A percentile compares a stretch with the other conserved stretches of the same genome.
These are phyloP conservation scores for Lipomyces yamadae DNA, from an alignment of 805 yeast genomes.

Conservation along the genomic window DNA sequence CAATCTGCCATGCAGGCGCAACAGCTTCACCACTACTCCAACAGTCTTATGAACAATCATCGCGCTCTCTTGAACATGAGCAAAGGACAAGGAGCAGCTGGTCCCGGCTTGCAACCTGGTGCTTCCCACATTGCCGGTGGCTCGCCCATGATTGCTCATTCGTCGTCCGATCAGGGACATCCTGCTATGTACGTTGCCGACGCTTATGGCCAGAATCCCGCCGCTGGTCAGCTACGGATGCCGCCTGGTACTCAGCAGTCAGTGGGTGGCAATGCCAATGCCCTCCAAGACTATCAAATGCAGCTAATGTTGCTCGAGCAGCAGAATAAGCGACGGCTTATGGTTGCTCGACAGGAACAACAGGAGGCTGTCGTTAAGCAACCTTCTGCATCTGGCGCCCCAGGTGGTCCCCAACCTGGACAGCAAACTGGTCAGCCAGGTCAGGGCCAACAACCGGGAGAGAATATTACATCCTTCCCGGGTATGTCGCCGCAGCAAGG, in stretches of 20 bases:
- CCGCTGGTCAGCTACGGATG: slow-evolving; percentile 43
- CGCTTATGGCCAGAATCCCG: slow-evolving; percentile 33
- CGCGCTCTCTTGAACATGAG: slow-evolving; percentile 30
- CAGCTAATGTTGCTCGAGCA: slow-evolving; percentile 75
- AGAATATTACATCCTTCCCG: slow-evolving; percentile 19
- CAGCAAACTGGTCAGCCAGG: slow-evolving; percentile 46
- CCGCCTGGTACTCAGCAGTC: slow-evolving; percentile 28
- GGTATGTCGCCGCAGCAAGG: slow-evolving; percentile 31
- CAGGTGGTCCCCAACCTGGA: slow-evolving; percentile 5
- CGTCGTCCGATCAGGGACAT: slow-evolving; percentile 31
- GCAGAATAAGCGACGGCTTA: slow-evolving; percentile 70
- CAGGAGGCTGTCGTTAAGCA: slow-evolving; percentile 39
- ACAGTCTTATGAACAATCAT: slow-evolving; percentile 30
- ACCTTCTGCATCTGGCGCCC: slow-evolving; percentile 14
- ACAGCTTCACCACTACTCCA: slow-evolving; percentile 34
- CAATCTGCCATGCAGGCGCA: slow-evolving; percentile 36
- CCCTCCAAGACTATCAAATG: slow-evolving; percentile 80
- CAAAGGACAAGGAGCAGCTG: slow-evolving; percentile 19
- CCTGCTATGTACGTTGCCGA: slow-evolving; percentile 32
- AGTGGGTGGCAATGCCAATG: slow-evolving; percentile 46
- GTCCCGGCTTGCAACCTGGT: slow-evolving; percentile 17
- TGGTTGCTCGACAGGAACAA: slow-evolving; percentile 49
- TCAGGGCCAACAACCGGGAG: slow-evolving; percentile 49
- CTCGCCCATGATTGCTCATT: slow-evolving; percentile 28
- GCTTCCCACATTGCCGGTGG: slow-evolving; percentile 27